Percentiles rank a stretch among this genome's conserved stretches.
These are phyloP conservation scores for Umbelopsis sp. DNA, from an alignment of 192 early-diverging fungal genomes.

Conservation along the genomic window DNA sequence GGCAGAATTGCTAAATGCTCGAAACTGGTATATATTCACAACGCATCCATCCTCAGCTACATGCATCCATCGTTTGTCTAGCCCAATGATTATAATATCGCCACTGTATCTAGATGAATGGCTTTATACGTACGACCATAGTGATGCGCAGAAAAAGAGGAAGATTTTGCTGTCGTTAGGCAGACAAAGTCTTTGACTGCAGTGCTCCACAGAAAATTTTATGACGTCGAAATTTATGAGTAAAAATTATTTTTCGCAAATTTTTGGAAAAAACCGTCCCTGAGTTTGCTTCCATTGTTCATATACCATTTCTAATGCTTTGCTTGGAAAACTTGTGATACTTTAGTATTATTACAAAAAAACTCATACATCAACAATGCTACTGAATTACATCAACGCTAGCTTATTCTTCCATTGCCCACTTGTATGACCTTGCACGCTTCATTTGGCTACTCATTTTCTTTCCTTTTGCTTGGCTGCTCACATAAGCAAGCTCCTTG, in stretches of 20 bases:
- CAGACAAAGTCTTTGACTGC: background rate
- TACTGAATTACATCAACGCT: background rate
- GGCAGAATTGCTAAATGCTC: no score
- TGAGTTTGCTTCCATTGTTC: no score
- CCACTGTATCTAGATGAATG: background rate
- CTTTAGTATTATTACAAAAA: no score
- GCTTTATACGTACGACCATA: constrained; percentile 25
- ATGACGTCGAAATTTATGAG: background rate
- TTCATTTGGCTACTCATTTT: constrained; percentile 9
- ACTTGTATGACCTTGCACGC: constrained; percentile 35
- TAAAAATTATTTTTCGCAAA: background rate
- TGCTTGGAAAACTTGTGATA: no score
- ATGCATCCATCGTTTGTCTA: constrained; percentile 24
- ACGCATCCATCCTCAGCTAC: constrained; percentile 20
- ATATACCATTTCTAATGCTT: no score
- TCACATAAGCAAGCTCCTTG: constrained; percentile 21
- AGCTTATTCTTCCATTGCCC: constrained; percentile 37
- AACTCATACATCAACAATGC: no score
- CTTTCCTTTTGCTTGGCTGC: constrained; percentile 3
- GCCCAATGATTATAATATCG: background rate
- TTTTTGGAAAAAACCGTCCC: no score
- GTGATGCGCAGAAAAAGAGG: constrained; percentile 26
- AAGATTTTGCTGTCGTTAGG: background rate
- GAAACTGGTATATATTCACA: background rate
- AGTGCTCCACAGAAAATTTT: background rate